Evolutionary conservation across 345 rosid genomes (phyloP).

Genomic region (Schrenkiella parvula): DNA sequence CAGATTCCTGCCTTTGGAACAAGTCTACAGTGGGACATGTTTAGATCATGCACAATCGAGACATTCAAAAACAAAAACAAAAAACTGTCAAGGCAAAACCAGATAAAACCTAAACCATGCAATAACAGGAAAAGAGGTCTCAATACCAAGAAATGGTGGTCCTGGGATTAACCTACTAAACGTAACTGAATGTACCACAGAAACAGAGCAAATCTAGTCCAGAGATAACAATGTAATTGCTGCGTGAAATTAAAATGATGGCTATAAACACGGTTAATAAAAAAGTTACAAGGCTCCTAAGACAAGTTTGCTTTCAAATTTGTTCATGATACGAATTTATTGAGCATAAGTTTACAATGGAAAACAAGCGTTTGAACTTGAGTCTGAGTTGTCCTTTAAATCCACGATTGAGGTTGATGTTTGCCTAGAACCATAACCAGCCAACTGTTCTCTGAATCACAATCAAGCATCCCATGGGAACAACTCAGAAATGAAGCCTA

Average conservation of each 20-base stretch:
- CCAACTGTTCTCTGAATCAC: slow-evolving; percentile 20
- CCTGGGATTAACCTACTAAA: neutral
- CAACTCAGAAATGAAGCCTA: slow-evolving; percentile 2
- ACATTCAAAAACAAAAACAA: neutral
- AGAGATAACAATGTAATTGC: neutral
- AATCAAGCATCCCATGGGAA: neutral
- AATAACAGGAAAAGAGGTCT: neutral
- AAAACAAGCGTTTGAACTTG: neutral
- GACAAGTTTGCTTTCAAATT: slow-evolving; percentile 6
- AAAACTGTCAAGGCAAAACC: slow-evolving; percentile 8
- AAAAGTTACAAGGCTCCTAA: neutral
- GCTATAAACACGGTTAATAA: neutral
- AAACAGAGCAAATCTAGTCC: neutral
- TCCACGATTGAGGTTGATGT: neutral
- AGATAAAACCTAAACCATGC: slow-evolving; percentile 12
- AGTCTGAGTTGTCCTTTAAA: neutral
- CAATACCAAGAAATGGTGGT: neutral
- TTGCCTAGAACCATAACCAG: slow-evolving; percentile 5
- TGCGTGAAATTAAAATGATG: neutral
- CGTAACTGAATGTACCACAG: neutral
- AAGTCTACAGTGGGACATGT: neutral
- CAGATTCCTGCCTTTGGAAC: neutral
- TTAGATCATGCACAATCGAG: neutral
- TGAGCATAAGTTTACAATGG: slow-evolving; percentile 2
- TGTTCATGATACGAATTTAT: slow-evolving; percentile 5